Base-by-base conservation (phyloP, 2,329 filamentous ascomycete genomes). In the Leptographium galeiforme region DNA sequence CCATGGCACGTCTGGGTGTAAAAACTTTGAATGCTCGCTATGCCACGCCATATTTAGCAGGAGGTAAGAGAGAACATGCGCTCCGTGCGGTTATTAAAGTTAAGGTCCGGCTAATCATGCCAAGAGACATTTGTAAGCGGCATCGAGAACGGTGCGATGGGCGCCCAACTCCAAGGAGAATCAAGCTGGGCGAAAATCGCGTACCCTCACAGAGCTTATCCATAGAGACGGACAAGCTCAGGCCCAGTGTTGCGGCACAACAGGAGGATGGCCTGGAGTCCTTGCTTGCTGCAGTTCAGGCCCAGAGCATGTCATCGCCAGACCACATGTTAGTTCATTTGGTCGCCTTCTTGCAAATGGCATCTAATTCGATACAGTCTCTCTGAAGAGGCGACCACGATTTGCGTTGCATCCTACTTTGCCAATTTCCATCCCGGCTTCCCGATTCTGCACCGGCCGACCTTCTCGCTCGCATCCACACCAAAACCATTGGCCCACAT, bases 121-220 rank as follows among this genome's bases (percentile, higher is more conserved):
- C 32, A 18, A 54, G 52, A 14, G 52, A 54, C 48, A 54, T 51
- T 8, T 54, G 52, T 41, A 54, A 54, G 30, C 41, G 52, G 4
- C 52, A 54, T 25, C 48, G 43, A 14, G 48, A 54, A 25, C 52
- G 48, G 12, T 54, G 52, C 33, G 52, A 54, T 47, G 52, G 52
- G 1, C 52, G 32, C 19, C 52, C 40, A 2, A 47, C 52, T 16
- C 34, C 48, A 8, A 32, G 48, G 36, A 39, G 48, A 19, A 16
- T 25, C 5, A 53, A 46, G 40, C 19, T 38, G 30, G 32, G 18
- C 10, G 39, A 50, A 32, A 32, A 10, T 10, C 19, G 46, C 40
- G 52, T 45, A 30, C 30, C 52, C 14, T 38, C 32, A 18, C 38
- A 53, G 39, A 44, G 25, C 18, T n/a, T 36, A n/a, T 13, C 51